A percentile compares a stretch with the other conserved stretches of the same genome.
Evolutionary conservation across 2,329 filamentous ascomycete species (phyloP).

Genomic region (Neonectria punicea): DNA sequence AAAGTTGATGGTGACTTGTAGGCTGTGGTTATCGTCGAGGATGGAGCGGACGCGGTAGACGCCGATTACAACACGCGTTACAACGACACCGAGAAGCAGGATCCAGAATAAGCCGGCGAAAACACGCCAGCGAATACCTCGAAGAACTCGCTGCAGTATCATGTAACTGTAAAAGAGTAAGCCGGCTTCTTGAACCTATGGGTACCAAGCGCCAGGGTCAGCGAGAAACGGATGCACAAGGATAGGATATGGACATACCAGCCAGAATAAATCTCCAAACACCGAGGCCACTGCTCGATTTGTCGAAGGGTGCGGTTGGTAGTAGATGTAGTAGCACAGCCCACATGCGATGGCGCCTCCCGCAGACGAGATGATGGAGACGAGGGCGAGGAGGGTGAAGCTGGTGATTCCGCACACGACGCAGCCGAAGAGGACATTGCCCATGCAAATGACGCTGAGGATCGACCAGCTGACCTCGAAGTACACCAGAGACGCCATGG

Average conservation of each 20-base stretch:
- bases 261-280: slow-evolving; percentile 52
- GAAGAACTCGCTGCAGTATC: slow-evolving; percentile 60
- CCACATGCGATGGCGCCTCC: slow-evolving; percentile 54
- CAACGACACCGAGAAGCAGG: slow-evolving; percentile 61
- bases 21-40: slow-evolving; percentile 31
- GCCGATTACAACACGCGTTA: slow-evolving; percentile 57
- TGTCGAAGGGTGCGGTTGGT: slow-evolving; percentile 35
- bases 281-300: slow-evolving; percentile 47
- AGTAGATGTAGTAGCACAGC: slow-evolving; percentile 54
- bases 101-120: slow-evolving; percentile 66
- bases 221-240: rapidly evolving
- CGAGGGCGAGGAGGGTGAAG: slow-evolving; percentile 48
- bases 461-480: slow-evolving; percentile 56
- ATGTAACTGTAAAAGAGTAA: slow-evolving; percentile 61
- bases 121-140: slow-evolving; percentile 50
- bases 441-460: slow-evolving; percentile 53
- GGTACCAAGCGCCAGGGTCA: background rate
- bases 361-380: slow-evolving; percentile 51
- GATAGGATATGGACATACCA: slow-evolving; percentile 40
- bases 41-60: slow-evolving; percentile 46
- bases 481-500: slow-evolving; percentile 40
- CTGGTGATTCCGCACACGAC: slow-evolving; percentile 52
- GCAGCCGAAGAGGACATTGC: slow-evolving; percentile 51
- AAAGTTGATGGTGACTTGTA: slow-evolving; percentile 47
- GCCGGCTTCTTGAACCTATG: slow-evolving; percentile 54